phyloP scores from a whole-genome alignment of 2,329 filamentous ascomycete genomes.

The Fusarium camptoceras region DNA sequence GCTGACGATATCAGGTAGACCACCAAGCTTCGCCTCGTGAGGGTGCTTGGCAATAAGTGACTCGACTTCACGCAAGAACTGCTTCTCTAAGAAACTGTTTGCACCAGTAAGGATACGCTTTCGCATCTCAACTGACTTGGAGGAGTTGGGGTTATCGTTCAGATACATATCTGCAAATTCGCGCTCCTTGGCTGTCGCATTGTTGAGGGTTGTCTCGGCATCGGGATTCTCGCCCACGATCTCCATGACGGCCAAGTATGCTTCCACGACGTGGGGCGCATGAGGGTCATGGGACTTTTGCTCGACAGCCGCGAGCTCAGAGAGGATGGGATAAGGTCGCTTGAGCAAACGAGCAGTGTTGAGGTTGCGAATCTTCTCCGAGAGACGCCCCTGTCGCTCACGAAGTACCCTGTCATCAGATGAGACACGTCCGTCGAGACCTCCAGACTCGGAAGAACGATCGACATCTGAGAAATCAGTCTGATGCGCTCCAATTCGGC shows the following conservation, averaged over 20 bases:
- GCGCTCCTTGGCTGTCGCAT: constrained; percentile 77
- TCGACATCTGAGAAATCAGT: constrained; percentile 77
- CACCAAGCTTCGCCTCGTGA: constrained; percentile 88
- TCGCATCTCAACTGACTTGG: constrained; percentile 73
- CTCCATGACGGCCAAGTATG: constrained; percentile 83
- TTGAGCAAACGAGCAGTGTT: constrained; percentile 78
- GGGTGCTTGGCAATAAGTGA: constrained; percentile 83
- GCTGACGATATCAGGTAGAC: constrained; percentile 86
- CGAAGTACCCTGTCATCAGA: constrained; percentile 80
- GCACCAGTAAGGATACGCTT: constrained; percentile 85
- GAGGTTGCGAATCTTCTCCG: constrained; percentile 81
- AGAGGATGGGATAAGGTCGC: constrained; percentile 77
- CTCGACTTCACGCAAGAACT: constrained; percentile 84
- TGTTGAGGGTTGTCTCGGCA: constrained; percentile 67
- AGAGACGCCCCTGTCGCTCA: constrained; percentile 86
- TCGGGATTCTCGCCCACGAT: constrained; percentile 80
- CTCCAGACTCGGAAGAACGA: constrained; percentile 63
- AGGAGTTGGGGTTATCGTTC: constrained; percentile 76
- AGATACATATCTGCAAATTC: constrained; percentile 82
- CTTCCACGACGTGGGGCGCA: constrained; percentile 80
- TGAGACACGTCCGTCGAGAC: constrained; percentile 58
- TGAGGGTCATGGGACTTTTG: constrained; percentile 75
- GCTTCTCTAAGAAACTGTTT: constrained; percentile 81
- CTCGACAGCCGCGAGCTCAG: constrained; percentile 81
- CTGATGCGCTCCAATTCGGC: constrained; percentile 72